Evolutionary conservation across 2,329 filamentous ascomycete genomes (phyloP), one percentile per base, ranked within the genome.

Genomic region (Colletotrichum sojae): DNA sequence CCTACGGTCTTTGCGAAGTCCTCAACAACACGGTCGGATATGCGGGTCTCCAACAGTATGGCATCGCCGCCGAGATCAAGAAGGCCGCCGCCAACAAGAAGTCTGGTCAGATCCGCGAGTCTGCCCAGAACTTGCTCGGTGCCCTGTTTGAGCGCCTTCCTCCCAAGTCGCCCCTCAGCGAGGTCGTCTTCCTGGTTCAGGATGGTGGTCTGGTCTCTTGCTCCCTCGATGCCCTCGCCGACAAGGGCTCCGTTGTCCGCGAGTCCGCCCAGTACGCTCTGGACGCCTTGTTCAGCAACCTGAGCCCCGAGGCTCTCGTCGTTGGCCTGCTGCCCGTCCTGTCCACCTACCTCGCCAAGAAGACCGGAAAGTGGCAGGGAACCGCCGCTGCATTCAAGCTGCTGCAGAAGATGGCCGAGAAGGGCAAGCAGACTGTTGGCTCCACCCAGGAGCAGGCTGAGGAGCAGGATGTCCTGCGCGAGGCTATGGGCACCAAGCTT

Each of bases 301-400:
- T 99, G 71, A 91, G 89, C 77, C 84, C 94, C 64, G 96, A 98
- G 84, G 91, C 93, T 57, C 89, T 97, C 76, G 92, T 97, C 60
- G 88, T 90, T 71, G 95, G 93, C 20, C 87, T 99, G 49, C 85
- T 99, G 59, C 94, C 96, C 3, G 87, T 89, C 16, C 84, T 99
- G 48, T 82, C 86, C 71, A 82, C 86, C 60, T 98, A 98, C 79
- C 86, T 99, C 36, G 85, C 86, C 77, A 97, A 94, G 83, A 90
- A 89, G 77, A 92, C 94, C 16, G 95, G 94, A 73, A 99, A 99
- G 83, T 99, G 96, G 96, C 96, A 99, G 83, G 96, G 96, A 70
- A 94, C 93, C 16, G 93, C 98, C 61, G 95, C 92, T 70, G 96
- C 94, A 53, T 92, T 92, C 78, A 90, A 92, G 80, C 81, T 98